These are phyloP conservation scores for Avena insularis DNA, from an alignment of 176 grass and related monocot species.

Conservation along the genomic window DNA sequence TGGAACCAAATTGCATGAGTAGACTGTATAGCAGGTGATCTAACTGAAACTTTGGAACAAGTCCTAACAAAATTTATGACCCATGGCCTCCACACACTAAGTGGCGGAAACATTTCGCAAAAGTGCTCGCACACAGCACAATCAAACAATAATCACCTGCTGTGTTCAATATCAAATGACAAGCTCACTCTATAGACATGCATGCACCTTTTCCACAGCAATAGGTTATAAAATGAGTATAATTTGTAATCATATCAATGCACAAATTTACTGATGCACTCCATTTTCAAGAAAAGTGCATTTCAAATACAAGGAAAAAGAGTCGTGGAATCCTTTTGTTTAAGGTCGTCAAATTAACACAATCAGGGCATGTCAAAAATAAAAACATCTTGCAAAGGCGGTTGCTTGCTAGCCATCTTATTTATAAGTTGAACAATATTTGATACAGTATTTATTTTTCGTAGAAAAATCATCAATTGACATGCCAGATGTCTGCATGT, in stretches of 20 bases:
- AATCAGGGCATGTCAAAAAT: background rate
- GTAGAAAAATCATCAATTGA: conserved; percentile 2
- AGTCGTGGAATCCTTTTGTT: background rate
- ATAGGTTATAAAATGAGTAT: background rate
- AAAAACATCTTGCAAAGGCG: background rate
- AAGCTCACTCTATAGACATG: conserved; percentile 10
- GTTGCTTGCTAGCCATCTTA: background rate
- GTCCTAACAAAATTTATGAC: conserved; percentile 16
- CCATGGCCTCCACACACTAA: conserved; percentile 9
- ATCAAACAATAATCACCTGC: background rate
- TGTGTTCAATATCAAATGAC: conserved; percentile 11
- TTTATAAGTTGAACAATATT: background rate
- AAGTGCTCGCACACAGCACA: background rate
- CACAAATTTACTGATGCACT: background rate
- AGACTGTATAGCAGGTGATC: conserved; percentile 1
- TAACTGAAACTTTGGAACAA: background rate
- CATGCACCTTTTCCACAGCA: background rate
- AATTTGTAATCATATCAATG: conserved; percentile 5
- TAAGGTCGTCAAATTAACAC: background rate
- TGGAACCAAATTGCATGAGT: background rate
- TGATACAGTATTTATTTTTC: background rate
- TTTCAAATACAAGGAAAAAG: background rate
- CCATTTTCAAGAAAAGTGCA: background rate
- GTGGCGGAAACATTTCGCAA: background rate
- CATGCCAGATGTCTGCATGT: background rate